phyloP scores from a whole-genome alignment of 768 basidiomycete species.

The Serendipita sp. region DNA sequence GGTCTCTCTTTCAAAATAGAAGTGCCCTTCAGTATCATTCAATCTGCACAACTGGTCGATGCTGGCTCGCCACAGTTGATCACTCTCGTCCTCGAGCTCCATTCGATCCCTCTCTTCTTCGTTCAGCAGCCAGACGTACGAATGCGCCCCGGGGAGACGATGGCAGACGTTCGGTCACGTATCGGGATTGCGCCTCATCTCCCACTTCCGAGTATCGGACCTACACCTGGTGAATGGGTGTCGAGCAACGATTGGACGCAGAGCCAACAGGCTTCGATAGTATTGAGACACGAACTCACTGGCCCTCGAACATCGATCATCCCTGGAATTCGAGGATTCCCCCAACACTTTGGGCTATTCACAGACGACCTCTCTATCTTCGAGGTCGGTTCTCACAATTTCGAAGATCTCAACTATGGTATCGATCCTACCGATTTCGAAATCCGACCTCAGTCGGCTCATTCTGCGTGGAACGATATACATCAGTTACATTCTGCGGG shows the following conservation, averaged over 20 bases:
- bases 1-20: slow-evolving; percentile 77
- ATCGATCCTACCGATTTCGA: not conserved
- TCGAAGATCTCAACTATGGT: not conserved
- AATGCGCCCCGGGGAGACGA: slow-evolving; percentile 45
- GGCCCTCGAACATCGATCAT: slow-evolving; percentile 25
- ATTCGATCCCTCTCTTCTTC: slow-evolving; percentile 44
- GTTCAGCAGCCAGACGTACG: slow-evolving; percentile 45
- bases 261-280: slow-evolving; percentile 44
- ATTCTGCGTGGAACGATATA: not conserved
- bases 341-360: not conserved
- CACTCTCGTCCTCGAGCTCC: slow-evolving; percentile 25
- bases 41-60: slow-evolving; percentile 6
- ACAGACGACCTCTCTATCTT: not conserved
- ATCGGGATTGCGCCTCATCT: slow-evolving; percentile 12
- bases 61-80: slow-evolving; percentile 35
- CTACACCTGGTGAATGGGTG: slow-evolving; percentile 36
- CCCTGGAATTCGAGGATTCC: not conserved
- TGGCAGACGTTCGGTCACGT: slow-evolving; percentile 13
- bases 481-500: not conserved
- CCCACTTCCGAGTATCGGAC: not conserved
- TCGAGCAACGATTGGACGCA: slow-evolving; percentile 64
- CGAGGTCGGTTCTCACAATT: not conserved
- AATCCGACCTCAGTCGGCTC: not conserved
- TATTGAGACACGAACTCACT: slow-evolving; percentile 46
- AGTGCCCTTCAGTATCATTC: slow-evolving; percentile 47